These are phyloP conservation scores for Megacollybia marginata DNA, from an alignment of 768 basidiomycete species.

Conservation along the genomic window DNA sequence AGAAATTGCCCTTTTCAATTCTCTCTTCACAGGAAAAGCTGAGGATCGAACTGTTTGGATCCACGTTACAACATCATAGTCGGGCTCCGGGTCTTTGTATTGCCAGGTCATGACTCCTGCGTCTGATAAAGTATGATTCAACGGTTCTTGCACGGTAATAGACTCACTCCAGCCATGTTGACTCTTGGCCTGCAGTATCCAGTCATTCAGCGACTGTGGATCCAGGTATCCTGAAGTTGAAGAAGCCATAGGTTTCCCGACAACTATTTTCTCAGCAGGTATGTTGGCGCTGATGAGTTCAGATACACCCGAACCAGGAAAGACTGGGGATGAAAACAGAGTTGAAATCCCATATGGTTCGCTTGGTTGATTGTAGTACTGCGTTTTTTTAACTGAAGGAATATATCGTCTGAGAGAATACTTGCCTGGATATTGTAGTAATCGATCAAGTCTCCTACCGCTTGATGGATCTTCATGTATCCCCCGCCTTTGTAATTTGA, in stretches of 20 bases:
- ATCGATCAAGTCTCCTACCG: constrained; percentile 31
- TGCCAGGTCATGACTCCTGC: not conserved
- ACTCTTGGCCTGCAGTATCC: not conserved
- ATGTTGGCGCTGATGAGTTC: not conserved
- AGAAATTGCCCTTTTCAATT: no score
- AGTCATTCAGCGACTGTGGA: not conserved
- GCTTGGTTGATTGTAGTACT: not conserved
- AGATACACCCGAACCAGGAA: not conserved
- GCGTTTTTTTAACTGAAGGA: no score
- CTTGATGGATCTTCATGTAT: constrained; percentile 30
- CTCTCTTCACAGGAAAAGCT: no score
- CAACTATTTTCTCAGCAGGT: not conserved
- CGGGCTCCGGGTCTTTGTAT: not conserved
- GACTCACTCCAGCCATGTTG: not conserved
- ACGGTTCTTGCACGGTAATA: no score
- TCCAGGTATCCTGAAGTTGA: not conserved
- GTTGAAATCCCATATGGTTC: not conserved
- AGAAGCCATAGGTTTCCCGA: not conserved
- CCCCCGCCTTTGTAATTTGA: constrained; percentile 16
- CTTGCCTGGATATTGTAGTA: constrained; percentile 28
- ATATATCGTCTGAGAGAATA: constrained; percentile 15
- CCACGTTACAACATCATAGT: not conserved
- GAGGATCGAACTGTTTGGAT: not conserved
- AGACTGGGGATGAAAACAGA: not conserved
- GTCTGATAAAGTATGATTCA: not conserved